These are phyloP conservation scores for Hepatocystis sp. DNA, from an alignment of 169 alveolate species.

Conservation along the genomic window DNA sequence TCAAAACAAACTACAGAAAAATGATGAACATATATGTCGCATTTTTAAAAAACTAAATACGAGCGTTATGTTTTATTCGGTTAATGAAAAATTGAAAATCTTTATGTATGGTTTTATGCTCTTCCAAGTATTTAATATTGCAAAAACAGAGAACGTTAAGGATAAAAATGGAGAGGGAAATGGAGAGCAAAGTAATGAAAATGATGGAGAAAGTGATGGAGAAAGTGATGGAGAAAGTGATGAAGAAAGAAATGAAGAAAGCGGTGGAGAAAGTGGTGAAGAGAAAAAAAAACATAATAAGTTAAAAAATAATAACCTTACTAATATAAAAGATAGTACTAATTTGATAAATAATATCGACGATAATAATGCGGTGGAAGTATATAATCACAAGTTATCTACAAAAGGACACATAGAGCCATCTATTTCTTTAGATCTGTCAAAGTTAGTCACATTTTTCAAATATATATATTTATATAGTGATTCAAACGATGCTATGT, in stretches of 20 bases:
- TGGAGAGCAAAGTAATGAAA: neutral
- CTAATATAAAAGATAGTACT: neutral
- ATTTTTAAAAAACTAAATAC: no score
- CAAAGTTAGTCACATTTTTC: no score
- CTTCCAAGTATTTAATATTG: constrained; percentile 5
- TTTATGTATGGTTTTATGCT: constrained; percentile 7
- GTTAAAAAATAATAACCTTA: neutral
- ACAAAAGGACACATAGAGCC: no score
- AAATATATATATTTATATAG: no score
- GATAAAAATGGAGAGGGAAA: neutral
- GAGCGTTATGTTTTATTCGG: neutral
- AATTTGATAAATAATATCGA: no score
- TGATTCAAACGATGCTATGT: no score
- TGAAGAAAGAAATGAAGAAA: neutral
- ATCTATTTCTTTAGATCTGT: no score
- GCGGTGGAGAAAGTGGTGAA: neutral
- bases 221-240: neutral
- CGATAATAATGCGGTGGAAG: no score
- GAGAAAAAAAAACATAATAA: neutral
- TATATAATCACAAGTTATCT: no score
- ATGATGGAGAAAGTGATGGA: neutral
- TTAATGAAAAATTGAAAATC: constrained; percentile 5
- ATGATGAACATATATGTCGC: neutral
- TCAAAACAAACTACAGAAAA: neutral
- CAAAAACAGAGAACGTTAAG: neutral